Evolutionary conservation across 495 filamentous ascomycete genomes (phyloP), one percentile per base, ranked within the genome.

Genomic region (Trichoderma erinaceum): DNA sequence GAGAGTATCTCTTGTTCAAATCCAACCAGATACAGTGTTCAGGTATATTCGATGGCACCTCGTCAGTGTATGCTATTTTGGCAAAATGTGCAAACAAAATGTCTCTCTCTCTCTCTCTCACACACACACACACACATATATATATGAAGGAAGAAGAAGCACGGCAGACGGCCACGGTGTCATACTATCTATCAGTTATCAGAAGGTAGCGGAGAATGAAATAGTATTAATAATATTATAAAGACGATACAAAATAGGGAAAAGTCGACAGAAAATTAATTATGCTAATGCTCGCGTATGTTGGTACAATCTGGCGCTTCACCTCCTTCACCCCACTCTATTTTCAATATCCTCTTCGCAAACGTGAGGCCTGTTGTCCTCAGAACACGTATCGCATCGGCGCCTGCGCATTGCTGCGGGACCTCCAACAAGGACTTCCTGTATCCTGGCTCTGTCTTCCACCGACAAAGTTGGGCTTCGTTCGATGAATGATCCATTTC

Each of bases 361-460:
- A 11, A 61, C 11, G 35, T 61, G 56, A 29, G 56, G 56, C 56
- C 56, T 61, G 11, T 32, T 32, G 18, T 61, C 56, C 25, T 61
- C 56, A 13, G 56, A 61, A 18, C 56, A 61, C 25, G 56, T 61
- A 61, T 61, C 56, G 11, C 56, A 25, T 18, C 25, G 56, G 13
- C 56, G 56, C n/a, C 27, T 29, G 12, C 15, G 23, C 23, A 29
- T 25, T 16, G 16, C 27, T 21, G 56, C 25, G 29, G 23, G 27
- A 23, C 56, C 25, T 32, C 11, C 27, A 29, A 32, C 27, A 16
- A 61, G 56, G 11, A 18, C 56, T 10, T 29, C 27, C 1, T 61
- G 56, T 61, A 61, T 61, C 25, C 56, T 32, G 23, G 56, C 25
- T 61, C 56, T 32, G 29, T 61, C 56, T 16, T 61, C 25, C 13